Evolutionary conservation across 352 stramenopile species (phyloP).

Genomic region (Phytophthora quininea): DNA sequence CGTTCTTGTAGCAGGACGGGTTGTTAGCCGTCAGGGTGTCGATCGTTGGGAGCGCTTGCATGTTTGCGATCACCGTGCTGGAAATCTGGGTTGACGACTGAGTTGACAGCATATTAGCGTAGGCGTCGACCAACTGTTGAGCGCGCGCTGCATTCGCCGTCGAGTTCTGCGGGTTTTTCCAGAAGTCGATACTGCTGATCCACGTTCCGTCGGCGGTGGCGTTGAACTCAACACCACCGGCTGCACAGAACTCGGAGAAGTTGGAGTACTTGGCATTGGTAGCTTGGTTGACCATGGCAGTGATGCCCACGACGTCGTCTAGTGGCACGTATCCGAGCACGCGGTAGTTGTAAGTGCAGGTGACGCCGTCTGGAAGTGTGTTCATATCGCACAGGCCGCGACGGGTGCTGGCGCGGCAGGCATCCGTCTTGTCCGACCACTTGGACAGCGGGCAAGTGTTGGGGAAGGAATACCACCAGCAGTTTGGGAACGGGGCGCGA

Average conservation of each 20-base stretch:
- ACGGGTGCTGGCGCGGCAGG: conserved; percentile 42
- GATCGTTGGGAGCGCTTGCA: conserved; percentile 55
- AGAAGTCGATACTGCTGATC: conserved; percentile 61
- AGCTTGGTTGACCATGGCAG: conserved; percentile 44
- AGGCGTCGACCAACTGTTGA: conserved; percentile 48
- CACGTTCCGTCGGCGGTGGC: conserved; percentile 36
- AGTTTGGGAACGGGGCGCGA: conserved; percentile 52
- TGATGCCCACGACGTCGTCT: conserved; percentile 83
- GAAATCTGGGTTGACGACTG: conserved; percentile 42
- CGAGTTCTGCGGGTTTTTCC: conserved; percentile 59
- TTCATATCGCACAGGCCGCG: conserved; percentile 55
- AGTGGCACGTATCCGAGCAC: conserved; percentile 74
- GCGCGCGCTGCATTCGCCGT: conserved; percentile 51
- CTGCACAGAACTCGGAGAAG: conserved; percentile 74
- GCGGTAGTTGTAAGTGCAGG: conserved; percentile 77
- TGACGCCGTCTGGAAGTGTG: conserved; percentile 56
- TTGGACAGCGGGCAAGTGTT: conserved; percentile 48
- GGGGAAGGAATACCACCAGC: conserved; percentile 62
- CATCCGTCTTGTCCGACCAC: conserved; percentile 49
- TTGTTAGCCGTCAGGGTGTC: conserved; percentile 49
- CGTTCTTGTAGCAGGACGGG: conserved; percentile 70
- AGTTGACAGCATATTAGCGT: conserved; percentile 41
- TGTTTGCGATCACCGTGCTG: conserved; percentile 33
- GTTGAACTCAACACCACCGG: conserved; percentile 67
- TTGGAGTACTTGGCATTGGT: conserved; percentile 52